A percentile compares a stretch with the other conserved stretches of the same genome.
Evolutionary conservation across 164 flowering plant species (phyloP).

Genomic region (Piper betle): DNA sequence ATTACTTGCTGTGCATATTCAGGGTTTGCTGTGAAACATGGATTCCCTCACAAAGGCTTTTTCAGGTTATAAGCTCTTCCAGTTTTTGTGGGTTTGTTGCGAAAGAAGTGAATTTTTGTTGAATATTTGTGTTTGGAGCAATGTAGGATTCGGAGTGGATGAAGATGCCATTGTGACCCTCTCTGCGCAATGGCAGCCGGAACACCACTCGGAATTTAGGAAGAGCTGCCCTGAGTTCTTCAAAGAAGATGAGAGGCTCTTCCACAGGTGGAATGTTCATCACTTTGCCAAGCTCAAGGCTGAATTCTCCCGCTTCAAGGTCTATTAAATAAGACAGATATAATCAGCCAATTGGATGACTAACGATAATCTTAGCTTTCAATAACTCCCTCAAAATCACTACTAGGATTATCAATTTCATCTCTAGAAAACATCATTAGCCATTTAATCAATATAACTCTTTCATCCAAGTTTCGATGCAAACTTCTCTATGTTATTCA

Average conservation of each 20-base stretch:
- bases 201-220: conserved; percentile 39
- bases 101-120: not conserved
- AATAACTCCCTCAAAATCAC: no score
- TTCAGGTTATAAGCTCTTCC: conserved; percentile 1
- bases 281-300: conserved; percentile 28
- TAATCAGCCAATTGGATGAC: no score
- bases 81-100: not conserved
- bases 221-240: conserved; percentile 31
- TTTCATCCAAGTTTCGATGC: no score
- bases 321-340: conserved; percentile 3
- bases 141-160: conserved; percentile 67
- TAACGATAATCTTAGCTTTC: no score
- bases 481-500: not conserved
- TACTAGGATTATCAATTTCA: no score
- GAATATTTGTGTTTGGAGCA: not conserved
- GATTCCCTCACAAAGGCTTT: conserved; percentile 7
- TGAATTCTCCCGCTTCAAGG: conserved; percentile 71
- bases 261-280: conserved; percentile 46
- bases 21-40: not conserved
- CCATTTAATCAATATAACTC: no score
- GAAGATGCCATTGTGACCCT: conserved; percentile 43
- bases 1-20: no score
- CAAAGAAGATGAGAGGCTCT: conserved; percentile 41
- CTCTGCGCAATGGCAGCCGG: conserved; percentile 46
- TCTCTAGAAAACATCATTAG: no score